Evolutionary conservation across 73 alveolate species (phyloP), one percentile per base, ranked within the genome.

Genomic region (Paramecium caudatum): DNA sequence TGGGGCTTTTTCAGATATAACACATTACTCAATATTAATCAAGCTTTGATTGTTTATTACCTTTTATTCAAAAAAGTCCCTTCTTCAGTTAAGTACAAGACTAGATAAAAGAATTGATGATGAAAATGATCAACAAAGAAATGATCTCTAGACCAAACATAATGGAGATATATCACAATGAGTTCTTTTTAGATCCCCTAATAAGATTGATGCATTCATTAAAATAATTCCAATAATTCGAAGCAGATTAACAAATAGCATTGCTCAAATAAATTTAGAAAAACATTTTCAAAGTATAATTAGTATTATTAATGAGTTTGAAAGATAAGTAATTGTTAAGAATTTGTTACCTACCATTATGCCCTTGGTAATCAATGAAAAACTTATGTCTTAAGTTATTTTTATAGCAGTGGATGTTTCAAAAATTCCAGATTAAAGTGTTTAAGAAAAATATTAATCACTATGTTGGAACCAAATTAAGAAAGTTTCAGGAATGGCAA

Each of bases 121-220:
- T 68, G 13, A 68, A 68, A 32, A 68, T 68, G 84, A n/a, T 68
- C 3, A 68, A 43, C 19, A 32, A 32, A 68, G 84, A 68, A 68
- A 17, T 55, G 30, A 55, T 15, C 6, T 33, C 25, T 32, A 68
- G 84, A 30, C 50, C 50, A 25, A 49, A 15, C 4, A 68, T 68
- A 32, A 68, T 68, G 32, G 55, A 30, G 2, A 37, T 68, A 0
- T 68, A 68, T 33, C 84, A 68, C 37, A 30, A 32, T 34, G 84
- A 68, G 34, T 68, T 68, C 84, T 68, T 68, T 68, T 34, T 68
- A 37, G 84, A 68, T n/a, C 84, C 84, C 19, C 34, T 68, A 17
- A 37, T 37, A 12, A 15, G 84, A 32, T 68, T 68, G 37, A 68
- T 68, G 50, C 50, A 68, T 16, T 68, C 47, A 30, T 43, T 68